These are phyloP conservation scores for Strobilomyces echinocephalus DNA, from an alignment of 768 basidiomycete species.

Conservation along the genomic window DNA sequence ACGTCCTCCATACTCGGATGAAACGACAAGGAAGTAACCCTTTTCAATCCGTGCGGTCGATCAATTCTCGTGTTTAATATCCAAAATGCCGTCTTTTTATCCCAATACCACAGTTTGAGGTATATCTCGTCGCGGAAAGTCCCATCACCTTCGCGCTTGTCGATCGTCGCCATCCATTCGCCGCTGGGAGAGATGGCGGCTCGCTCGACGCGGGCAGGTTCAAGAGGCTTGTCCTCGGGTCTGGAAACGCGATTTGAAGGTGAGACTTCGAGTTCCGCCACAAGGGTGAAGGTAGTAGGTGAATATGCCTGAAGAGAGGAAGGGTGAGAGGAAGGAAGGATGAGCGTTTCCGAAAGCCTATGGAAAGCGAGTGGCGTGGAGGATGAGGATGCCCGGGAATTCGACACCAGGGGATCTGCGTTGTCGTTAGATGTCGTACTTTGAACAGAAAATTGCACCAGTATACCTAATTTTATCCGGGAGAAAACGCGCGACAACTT, in stretches of 20 bases:
- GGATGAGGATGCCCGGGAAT: constrained; percentile 34
- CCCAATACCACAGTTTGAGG: constrained; percentile 92
- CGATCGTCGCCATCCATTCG: constrained; percentile 90
- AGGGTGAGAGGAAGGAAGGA: constrained; percentile 91
- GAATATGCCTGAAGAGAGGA: constrained; percentile 93
- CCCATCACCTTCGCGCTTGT: constrained; percentile 65
- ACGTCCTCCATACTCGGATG: constrained; percentile 42
- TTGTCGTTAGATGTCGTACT: constrained; percentile 1
- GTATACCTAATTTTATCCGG: constrained; percentile 71
- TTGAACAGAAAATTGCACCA: not conserved
- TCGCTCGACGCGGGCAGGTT: constrained; percentile 70
- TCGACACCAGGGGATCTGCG: constrained; percentile 35
- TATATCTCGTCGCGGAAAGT: constrained; percentile 64
- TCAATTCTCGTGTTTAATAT: constrained; percentile 85
- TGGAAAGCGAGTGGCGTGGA: constrained; percentile 73
- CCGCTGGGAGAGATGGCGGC: constrained; percentile 63
- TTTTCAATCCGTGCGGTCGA: constrained; percentile 69
- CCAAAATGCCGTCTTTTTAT: constrained; percentile 56
- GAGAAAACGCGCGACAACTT: constrained; percentile 70
- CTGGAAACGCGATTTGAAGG: constrained; percentile 89
- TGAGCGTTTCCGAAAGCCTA: constrained; percentile 62
- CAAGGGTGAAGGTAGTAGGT: constrained; percentile 58
- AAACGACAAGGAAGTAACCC: constrained; percentile 66
- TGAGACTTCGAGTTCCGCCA: constrained; percentile 87
- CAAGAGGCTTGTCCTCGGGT: constrained; percentile 69